phyloP scores from a whole-genome alignment of 1,284 basidiomycete species.

The Kalmanozyma brasiliensis region DNA sequence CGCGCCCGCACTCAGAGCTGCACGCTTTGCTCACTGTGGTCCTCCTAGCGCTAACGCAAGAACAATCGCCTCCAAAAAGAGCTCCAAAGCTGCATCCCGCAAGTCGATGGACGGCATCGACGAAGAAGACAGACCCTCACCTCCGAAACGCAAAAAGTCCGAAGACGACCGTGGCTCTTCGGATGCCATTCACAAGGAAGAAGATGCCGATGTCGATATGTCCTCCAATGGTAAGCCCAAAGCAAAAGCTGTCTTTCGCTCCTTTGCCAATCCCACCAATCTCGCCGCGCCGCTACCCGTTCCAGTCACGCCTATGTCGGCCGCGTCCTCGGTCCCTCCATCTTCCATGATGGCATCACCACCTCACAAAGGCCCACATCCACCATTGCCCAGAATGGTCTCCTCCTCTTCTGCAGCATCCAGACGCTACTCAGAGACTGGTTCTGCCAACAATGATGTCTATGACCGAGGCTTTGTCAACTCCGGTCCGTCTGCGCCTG shows the following conservation, averaged over 20 bases:
- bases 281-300: slow-evolving; percentile 49
- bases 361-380: slow-evolving; percentile 9
- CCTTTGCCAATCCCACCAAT: slow-evolving; percentile 58
- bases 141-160: slow-evolving; percentile 37
- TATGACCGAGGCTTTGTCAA: slow-evolving; percentile 16
- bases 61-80: slow-evolving; percentile 46
- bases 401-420: slow-evolving; percentile 22
- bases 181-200: slow-evolving; percentile 8
- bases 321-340: slow-evolving; percentile 7
- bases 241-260: slow-evolving; percentile 57
- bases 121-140: slow-evolving; percentile 13
- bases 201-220: neutral
- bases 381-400: slow-evolving; percentile 15
- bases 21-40: slow-evolving; percentile 56
- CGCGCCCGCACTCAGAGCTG: slow-evolving; percentile 51
- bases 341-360: slow-evolving; percentile 22
- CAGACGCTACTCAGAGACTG: slow-evolving; percentile 29
- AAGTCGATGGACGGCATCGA: slow-evolving; percentile 22
- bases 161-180: slow-evolving; percentile 8
- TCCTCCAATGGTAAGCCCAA: slow-evolving; percentile 34
- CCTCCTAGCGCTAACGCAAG: slow-evolving; percentile 49
- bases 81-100: slow-evolving; percentile 22
- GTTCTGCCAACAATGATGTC: slow-evolving; percentile 11
- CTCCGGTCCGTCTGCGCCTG: slow-evolving; percentile 1
- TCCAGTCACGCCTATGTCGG: slow-evolving; percentile 12